A percentile compares a stretch with the other conserved stretches of the same genome.
Evolutionary conservation across 129 eudicot genomes (phyloP).

Genomic region (Calendula officinalis): DNA sequence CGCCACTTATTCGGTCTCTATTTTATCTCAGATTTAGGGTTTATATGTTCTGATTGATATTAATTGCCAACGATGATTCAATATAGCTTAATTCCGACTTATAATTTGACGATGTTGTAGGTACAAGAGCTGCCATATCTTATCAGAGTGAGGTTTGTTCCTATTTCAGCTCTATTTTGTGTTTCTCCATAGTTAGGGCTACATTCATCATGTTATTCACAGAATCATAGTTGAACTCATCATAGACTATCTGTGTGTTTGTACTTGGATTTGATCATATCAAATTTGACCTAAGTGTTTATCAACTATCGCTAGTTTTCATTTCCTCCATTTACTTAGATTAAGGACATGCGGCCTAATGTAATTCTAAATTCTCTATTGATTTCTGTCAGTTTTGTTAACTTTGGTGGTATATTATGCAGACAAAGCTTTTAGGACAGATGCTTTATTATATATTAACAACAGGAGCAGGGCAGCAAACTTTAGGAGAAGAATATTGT

Average conservation of each 20-base stretch:
- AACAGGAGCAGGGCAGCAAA: too few species aligned
- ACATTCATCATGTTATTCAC: background rate
- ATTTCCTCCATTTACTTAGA: background rate
- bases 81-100: too few species aligned
- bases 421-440: too few species aligned
- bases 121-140: constrained; percentile 84
- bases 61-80: background rate
- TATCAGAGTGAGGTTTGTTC: constrained; percentile 80
- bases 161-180: background rate
- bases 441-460: too few species aligned
- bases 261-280: too few species aligned
- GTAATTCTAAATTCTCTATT: background rate
- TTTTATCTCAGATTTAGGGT: constrained; percentile 22
- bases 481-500: too few species aligned
- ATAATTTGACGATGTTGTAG: constrained; percentile 28
- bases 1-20: constrained; percentile 86
- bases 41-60: constrained; percentile 4
- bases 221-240: background rate
- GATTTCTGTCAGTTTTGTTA: constrained; percentile 3
- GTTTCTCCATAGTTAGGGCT: constrained; percentile 15
- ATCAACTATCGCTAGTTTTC: too few species aligned
- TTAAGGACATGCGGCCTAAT: background rate
- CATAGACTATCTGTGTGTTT: too few species aligned
- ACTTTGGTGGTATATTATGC: background rate
- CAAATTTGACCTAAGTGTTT: too few species aligned